Base-by-base conservation (phyloP, 2,329 filamentous ascomycete species). In the Sphaerulina musiva region DNA sequence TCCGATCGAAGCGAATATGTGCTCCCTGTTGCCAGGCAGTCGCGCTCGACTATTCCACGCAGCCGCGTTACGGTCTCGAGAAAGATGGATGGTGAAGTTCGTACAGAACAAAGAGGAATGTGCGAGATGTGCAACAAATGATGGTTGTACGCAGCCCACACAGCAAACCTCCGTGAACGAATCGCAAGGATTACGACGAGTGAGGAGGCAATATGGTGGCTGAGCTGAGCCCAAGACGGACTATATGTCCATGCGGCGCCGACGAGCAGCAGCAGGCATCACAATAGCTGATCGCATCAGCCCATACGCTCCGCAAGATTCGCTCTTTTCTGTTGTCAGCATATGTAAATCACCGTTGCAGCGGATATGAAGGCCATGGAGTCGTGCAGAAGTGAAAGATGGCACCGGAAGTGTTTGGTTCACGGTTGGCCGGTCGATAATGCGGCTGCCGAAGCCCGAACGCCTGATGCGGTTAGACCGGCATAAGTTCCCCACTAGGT, bases 141-240 rank as follows among this genome's bases (percentile, higher is more conserved):
- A 5, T 34, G 41, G 48, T 49, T 38, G 39, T 12, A n/a, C 46
- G 3, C 31, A 48, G 9, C 9, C 9, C 12, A 9, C 34, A 36
- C 34, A 45, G 48, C 48, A 41, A 39, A 51, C 41, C 12, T 51
- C 40, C n/a, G 41, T 40, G 4, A 38, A 38, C 44, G 42, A 53
- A 46, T 29, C 41, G 48, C 45, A 38, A 45, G 48, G 53, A 53
- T 56, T 44, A 48, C 46, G 54, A 44, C 51, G 53, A 38, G 36
- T 38, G 48, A 48, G 49, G 50, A 47, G 48, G 53, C 44, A 48
- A 48, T 46, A 41, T 41, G n/a, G 53, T 55, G 53, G 14, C 14
- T 17, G 14, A 17, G 53, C 53, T 51, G 53, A 55, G 53, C 38
- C 12, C 44, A 32, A 29, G 45, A 50, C 52, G 47, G 31, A 42